Evolutionary conservation across 116 monocot genomes (phyloP).

Genomic region (Iris pallida): DNA sequence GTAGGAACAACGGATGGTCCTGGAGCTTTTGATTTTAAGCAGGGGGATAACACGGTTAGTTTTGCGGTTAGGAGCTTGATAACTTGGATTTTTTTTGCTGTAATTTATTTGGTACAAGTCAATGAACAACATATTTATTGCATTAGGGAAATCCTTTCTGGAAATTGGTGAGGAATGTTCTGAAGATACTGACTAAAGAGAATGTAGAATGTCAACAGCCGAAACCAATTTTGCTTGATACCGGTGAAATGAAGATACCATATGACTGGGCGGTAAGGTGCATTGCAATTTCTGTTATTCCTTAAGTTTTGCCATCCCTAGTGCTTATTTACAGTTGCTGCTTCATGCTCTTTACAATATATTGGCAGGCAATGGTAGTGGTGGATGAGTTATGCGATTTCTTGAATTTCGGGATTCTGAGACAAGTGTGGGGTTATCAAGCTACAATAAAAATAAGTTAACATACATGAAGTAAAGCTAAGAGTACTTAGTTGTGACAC

Average conservation of each 20-base stretch:
- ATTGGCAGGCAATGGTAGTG: too few relatives aligned
- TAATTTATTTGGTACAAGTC: background rate
- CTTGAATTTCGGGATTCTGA: too few relatives aligned
- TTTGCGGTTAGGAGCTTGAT: background rate
- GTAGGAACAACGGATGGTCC: constrained; percentile 53
- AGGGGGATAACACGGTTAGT: constrained; percentile 55
- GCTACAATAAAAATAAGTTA: too few relatives aligned
- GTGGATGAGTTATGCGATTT: too few relatives aligned
- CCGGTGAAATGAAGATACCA: constrained; percentile 59
- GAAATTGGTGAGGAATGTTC: constrained; percentile 43
- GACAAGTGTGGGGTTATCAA: too few relatives aligned
- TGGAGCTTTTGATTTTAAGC: constrained; percentile 49
- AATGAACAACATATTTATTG: constrained; percentile 1
- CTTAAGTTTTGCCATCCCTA: too few relatives aligned
- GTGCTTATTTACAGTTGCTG: too few relatives aligned
- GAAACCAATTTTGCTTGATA: constrained; percentile 65
- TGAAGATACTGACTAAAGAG: constrained; percentile 43
- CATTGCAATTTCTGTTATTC: background rate
- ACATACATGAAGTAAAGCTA: too few relatives aligned
- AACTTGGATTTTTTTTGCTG: too few relatives aligned
- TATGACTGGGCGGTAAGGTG: constrained; percentile 65
- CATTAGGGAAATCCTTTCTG: constrained; percentile 63
- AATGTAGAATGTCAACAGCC: constrained; percentile 60
- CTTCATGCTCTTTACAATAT: too few relatives aligned
- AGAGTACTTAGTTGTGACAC: too few relatives aligned